Evolutionary conservation across 176 grass and related monocot genomes (phyloP).

Genomic region (Phragmites australis): DNA sequence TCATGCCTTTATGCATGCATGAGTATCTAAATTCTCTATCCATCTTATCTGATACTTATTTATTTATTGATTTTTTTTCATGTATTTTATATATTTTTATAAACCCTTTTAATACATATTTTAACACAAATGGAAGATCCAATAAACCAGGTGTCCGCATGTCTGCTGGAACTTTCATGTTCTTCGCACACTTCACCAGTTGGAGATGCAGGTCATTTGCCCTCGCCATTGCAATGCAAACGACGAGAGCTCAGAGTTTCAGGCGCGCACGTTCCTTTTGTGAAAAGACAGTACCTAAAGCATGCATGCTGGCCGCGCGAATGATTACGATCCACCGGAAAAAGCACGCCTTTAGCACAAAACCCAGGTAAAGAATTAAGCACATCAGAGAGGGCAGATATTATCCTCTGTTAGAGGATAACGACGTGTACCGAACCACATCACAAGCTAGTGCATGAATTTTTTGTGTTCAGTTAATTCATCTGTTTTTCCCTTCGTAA

Average conservation of each 20-base stretch:
- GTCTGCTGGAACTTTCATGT: no score
- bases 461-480: no score
- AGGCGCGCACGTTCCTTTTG: neutral
- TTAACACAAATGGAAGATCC: no score
- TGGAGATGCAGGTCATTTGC: neutral
- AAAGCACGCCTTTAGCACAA: neutral
- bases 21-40: no score
- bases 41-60: no score
- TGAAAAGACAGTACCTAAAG: neutral
- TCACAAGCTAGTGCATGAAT: neutral
- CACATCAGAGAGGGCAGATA: neutral
- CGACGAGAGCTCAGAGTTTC: neutral
- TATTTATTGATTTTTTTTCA: no score
- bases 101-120: no score
- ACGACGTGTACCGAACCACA: slow-evolving; percentile 30
- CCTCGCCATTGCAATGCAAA: neutral
- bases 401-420: slow-evolving; percentile 9
- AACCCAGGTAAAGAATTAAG: slow-evolving; percentile 16
- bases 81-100: no score
- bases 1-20: no score
- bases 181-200: neutral
- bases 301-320: neutral
- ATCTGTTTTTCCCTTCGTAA: no score
- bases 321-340: neutral
- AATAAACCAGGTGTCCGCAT: no score